Conservation (phyloP, 441 rosid species). For the Manihot esculenta region DNA sequence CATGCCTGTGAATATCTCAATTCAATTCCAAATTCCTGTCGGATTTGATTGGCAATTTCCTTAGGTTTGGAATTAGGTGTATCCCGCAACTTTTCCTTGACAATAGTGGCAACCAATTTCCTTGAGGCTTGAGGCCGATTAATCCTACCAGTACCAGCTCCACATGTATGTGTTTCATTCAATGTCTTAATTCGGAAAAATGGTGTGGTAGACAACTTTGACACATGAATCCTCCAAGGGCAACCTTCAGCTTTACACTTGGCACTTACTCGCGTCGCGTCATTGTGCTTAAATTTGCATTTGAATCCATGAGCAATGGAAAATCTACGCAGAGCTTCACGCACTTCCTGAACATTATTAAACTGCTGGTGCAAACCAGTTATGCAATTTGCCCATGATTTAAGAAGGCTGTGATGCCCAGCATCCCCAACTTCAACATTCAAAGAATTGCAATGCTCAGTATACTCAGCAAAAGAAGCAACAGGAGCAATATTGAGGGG, state of each 20-base stretch:
- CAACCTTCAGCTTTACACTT: slow-evolving; percentile 50
- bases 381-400: slow-evolving; percentile 38
- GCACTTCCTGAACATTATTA: slow-evolving; percentile 45
- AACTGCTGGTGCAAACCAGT: slow-evolving; percentile 58
- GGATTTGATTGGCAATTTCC: slow-evolving; percentile 49
- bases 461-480: slow-evolving; percentile 16
- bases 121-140: slow-evolving; percentile 37
- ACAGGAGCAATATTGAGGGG: slow-evolving; percentile 23
- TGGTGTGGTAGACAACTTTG: slow-evolving; percentile 40
- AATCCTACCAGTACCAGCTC: slow-evolving; percentile 28
- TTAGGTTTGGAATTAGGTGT: slow-evolving; percentile 49
- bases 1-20: slow-evolving; percentile 50
- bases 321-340: slow-evolving; percentile 48
- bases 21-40: slow-evolving; percentile 47
- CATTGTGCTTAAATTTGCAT: slow-evolving; percentile 45
- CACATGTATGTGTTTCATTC: slow-evolving; percentile 42
- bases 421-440: slow-evolving; percentile 7
- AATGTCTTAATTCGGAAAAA: slow-evolving; percentile 45
- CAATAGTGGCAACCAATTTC: slow-evolving; percentile 45
- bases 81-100: slow-evolving; percentile 47
- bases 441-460: slow-evolving; percentile 10
- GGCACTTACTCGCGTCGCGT: slow-evolving; percentile 43
- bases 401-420: slow-evolving; percentile 27
- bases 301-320: slow-evolving; percentile 49
- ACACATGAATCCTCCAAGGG: slow-evolving; percentile 51